Evolutionary conservation across 73 alveolate genomes (phyloP).

Genomic region (Blepharisma japonicum): DNA sequence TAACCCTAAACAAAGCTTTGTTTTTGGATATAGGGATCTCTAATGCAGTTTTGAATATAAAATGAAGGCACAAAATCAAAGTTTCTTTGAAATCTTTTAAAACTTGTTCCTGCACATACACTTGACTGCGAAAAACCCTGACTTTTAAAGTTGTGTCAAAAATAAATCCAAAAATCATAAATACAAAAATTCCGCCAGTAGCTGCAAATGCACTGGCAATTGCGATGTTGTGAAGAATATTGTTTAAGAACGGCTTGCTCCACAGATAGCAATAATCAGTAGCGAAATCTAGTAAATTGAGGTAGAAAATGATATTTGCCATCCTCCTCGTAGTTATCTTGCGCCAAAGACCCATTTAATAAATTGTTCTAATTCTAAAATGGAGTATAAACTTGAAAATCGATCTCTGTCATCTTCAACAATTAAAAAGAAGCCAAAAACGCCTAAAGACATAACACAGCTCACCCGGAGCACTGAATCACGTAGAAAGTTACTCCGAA

Average conservation of each 20-base stretch:
- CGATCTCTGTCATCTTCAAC: too few species aligned
- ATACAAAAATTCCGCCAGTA: background rate
- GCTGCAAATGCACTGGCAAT: background rate
- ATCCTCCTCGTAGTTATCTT: slow-evolving; percentile 8
- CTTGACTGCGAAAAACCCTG: background rate
- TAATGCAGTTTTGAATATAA: background rate
- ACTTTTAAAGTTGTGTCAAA: background rate
- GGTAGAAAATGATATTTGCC: background rate
- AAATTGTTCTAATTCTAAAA: too few species aligned
- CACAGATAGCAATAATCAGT: slow-evolving; percentile 22
- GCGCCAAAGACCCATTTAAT: too few species aligned
- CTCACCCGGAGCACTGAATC: too few species aligned
- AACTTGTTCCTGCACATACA: background rate
- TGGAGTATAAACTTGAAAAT: too few species aligned
- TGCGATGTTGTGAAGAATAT: background rate
- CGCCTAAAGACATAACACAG: too few species aligned
- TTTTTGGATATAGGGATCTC: background rate
- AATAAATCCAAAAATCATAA: background rate
- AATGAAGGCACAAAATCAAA: background rate
- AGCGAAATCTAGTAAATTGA: slow-evolving; percentile 5
- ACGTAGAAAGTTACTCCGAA: too few species aligned
- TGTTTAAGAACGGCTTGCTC: background rate
- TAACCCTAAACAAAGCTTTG: slow-evolving; percentile 10
- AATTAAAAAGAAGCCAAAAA: too few species aligned
- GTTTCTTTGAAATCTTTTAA: background rate